A percentile compares a stretch with the other conserved stretches of the same genome.
These are phyloP conservation scores for Salix exigua DNA, from an alignment of 345 rosid genomes.

Conservation along the genomic window DNA sequence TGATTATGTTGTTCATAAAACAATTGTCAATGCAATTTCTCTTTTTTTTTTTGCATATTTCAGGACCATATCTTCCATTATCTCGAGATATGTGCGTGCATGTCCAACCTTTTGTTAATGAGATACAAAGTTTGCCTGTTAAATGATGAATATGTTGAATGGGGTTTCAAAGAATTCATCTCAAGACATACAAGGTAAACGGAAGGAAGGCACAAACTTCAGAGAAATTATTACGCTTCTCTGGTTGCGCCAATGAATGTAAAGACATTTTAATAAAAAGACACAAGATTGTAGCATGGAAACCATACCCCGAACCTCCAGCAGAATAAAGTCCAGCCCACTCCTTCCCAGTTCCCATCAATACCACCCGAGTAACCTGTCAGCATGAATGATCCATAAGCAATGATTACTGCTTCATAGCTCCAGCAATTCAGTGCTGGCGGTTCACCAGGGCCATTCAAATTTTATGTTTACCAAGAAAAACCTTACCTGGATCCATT, in stretches of 20 bases:
- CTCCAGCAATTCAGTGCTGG: neutral
- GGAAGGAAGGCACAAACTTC: neutral
- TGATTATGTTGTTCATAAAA: neutral
- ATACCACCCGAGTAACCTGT: slow-evolving; percentile 93
- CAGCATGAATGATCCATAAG: slow-evolving; percentile 9
- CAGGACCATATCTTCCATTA: neutral
- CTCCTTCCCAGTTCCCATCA: slow-evolving; percentile 82
- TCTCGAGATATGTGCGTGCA: neutral
- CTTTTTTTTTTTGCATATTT: neutral
- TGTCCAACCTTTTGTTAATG: neutral
- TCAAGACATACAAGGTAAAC: neutral
- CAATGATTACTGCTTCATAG: neutral
- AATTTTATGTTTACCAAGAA: slow-evolving; percentile 9
- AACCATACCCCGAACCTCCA: slow-evolving; percentile 57
- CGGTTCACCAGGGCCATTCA: neutral
- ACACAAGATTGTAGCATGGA: slow-evolving; percentile 2
- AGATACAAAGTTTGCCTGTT: neutral
- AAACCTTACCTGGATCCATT: slow-evolving; percentile 70
- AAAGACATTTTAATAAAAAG: neutral
- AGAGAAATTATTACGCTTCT: neutral
- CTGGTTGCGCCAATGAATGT: neutral
- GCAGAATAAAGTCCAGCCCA: slow-evolving; percentile 72
- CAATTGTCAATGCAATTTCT: neutral
- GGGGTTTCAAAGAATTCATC: neutral
- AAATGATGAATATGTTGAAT: neutral